phyloP scores from a whole-genome alignment of 179 eudicot species.

The Spinacia oleracea region DNA sequence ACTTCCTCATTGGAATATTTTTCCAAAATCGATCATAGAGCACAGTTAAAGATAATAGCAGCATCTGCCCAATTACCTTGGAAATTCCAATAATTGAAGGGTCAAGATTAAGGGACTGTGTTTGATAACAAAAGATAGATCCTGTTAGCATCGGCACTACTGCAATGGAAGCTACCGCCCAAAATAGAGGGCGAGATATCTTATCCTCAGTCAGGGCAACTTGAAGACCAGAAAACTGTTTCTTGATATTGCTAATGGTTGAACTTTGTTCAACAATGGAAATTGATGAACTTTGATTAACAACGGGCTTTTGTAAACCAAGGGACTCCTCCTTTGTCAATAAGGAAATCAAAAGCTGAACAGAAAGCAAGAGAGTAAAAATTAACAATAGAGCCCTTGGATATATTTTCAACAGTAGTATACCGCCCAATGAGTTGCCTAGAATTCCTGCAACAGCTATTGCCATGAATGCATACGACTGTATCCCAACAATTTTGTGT shows the following conservation, averaged over 20 bases:
- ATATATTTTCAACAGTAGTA: slow-evolving; percentile 53
- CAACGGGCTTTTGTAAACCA: slow-evolving; percentile 52
- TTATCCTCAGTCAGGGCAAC: slow-evolving; percentile 49
- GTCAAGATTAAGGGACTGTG: slow-evolving; percentile 66
- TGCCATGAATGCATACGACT: slow-evolving; percentile 86
- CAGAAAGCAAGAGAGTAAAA: slow-evolving; percentile 52
- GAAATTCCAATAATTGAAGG: slow-evolving; percentile 90
- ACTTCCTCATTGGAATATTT: slow-evolving; percentile 52
- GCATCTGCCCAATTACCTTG: slow-evolving; percentile 64
- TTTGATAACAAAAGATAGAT: slow-evolving; percentile 85
- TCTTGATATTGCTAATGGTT: slow-evolving; percentile 38
- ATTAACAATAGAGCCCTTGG: slow-evolving; percentile 51
- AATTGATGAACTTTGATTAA: too few relatives aligned
- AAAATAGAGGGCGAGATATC: slow-evolving; percentile 55
- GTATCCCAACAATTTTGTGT: slow-evolving; percentile 63
- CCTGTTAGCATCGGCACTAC: slow-evolving; percentile 78
- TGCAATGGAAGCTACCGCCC: slow-evolving; percentile 69
- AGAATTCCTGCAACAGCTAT: slow-evolving; percentile 86
- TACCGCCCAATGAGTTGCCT: slow-evolving; percentile 80
- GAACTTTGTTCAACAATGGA: slow-evolving; percentile 28
- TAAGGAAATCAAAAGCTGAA: slow-evolving; percentile 52
- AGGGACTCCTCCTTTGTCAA: slow-evolving; percentile 59
- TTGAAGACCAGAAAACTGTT: slow-evolving; percentile 60
- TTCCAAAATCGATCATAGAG: slow-evolving; percentile 63
- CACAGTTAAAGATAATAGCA: slow-evolving; percentile 55